These are phyloP conservation scores for Fusarium sp. DNA, from an alignment of 2,329 filamentous ascomycete genomes.

Conservation along the genomic window DNA sequence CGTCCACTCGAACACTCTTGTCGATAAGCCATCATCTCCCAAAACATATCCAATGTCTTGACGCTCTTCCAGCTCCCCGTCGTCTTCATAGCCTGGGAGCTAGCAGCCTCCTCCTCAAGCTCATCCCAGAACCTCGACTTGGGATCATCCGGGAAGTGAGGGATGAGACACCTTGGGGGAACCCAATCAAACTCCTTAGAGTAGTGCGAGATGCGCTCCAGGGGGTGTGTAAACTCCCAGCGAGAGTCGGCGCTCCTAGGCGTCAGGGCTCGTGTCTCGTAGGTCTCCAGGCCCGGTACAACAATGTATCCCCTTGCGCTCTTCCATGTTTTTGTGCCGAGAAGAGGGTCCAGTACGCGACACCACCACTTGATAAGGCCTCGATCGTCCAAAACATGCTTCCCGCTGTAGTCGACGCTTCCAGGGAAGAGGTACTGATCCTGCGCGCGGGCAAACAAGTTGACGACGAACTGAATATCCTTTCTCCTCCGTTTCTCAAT, in stretches of 20 bases:
- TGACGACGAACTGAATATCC: slow-evolving; percentile 79
- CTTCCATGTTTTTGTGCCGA: slow-evolving; percentile 61
- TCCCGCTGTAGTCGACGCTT: slow-evolving; percentile 84
- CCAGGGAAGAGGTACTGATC: slow-evolving; percentile 95
- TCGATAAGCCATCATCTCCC: slow-evolving; percentile 97
- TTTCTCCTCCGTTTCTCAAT: slow-evolving; percentile 73
- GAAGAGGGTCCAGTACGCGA: slow-evolving; percentile 81
- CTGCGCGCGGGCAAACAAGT: slow-evolving; percentile 91
- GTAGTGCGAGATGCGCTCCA: slow-evolving; percentile 74
- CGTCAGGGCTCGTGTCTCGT: slow-evolving; percentile 83
- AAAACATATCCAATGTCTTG: slow-evolving; percentile 88
- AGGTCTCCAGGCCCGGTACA: slow-evolving; percentile 86
- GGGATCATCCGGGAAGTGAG: slow-evolving; percentile 93
- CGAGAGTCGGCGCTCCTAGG: slow-evolving; percentile 65
- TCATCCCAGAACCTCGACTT: slow-evolving; percentile 92
- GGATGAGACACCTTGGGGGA: slow-evolving; percentile 86
- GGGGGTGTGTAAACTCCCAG: slow-evolving; percentile 78
- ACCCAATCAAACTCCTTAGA: slow-evolving; percentile 68
- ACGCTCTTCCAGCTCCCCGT: slow-evolving; percentile 85
- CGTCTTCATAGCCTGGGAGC: slow-evolving; percentile 64
- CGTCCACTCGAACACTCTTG: slow-evolving; percentile 96
- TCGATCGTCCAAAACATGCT: slow-evolving; percentile 92
- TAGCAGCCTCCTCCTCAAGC: slow-evolving; percentile 83
- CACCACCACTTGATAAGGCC: slow-evolving; percentile 98
- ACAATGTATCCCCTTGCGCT: slow-evolving; percentile 81